Evolutionary conservation across 2,329 filamentous ascomycete species (phyloP).

Genomic region (Rhytidhysteron rufulum): DNA sequence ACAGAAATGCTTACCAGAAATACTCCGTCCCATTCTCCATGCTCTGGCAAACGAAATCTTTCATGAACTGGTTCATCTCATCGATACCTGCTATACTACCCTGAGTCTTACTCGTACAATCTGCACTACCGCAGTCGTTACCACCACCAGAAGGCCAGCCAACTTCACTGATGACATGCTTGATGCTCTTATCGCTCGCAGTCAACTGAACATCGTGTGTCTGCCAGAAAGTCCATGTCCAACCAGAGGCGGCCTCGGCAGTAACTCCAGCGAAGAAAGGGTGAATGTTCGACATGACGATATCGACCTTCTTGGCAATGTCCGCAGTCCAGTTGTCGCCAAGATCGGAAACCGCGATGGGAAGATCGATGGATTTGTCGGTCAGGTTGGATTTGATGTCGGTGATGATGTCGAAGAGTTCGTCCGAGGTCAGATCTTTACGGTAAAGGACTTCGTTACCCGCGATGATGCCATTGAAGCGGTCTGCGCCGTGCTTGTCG

Average conservation of each 20-base stretch:
- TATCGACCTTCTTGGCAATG: constrained; percentile 70
- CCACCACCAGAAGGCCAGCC: constrained; percentile 88
- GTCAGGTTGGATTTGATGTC: constrained; percentile 72
- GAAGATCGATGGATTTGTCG: constrained; percentile 62
- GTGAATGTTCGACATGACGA: constrained; percentile 95
- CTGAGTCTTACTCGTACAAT: constrained; percentile 53
- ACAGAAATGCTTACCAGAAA: constrained; percentile 65
- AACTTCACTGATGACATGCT: constrained; percentile 83
- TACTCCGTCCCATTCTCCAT: constrained; percentile 82
- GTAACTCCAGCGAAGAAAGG: constrained; percentile 86
- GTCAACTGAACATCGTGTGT: constrained; percentile 64
- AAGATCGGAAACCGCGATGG: constrained; percentile 82
- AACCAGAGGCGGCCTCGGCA: constrained; percentile 64
- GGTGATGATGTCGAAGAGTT: constrained; percentile 62
- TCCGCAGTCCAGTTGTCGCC: constrained; percentile 78
- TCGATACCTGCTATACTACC: constrained; percentile 74
- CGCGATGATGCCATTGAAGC: constrained; percentile 60
- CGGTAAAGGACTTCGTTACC: constrained; percentile 63
- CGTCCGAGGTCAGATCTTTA: constrained; percentile 61
- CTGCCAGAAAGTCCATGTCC: constrained; percentile 83
- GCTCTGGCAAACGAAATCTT: constrained; percentile 77
- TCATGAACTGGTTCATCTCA: constrained; percentile 82
- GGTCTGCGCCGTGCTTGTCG: constrained; percentile 58
- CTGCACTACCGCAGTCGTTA: constrained; percentile 64
- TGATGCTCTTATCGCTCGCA: constrained; percentile 47